Evolutionary conservation across 2,329 filamentous ascomycete species (phyloP).

Genomic region (Gnomoniopsis smithogilvyi): DNA sequence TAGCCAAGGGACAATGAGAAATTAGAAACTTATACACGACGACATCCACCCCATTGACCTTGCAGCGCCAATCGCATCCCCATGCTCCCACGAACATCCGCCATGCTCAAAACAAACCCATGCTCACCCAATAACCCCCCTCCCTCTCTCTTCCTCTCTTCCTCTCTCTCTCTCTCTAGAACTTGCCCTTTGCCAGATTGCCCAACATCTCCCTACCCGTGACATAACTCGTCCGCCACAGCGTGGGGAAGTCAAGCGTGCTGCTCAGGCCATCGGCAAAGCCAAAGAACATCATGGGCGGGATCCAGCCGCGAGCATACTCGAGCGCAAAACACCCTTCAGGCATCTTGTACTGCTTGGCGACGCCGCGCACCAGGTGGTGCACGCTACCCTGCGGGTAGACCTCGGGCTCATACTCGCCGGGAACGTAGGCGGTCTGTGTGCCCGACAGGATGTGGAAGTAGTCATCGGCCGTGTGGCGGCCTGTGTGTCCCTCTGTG

Average conservation of each 20-base stretch:
- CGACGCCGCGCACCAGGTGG: constrained; percentile 66
- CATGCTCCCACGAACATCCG: too few species aligned
- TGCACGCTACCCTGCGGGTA: constrained; percentile 69
- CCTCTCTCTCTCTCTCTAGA: constrained; percentile 41
- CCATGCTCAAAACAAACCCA: too few species aligned
- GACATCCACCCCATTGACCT: too few species aligned
- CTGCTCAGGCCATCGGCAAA: constrained; percentile 77
- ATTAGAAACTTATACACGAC: too few species aligned
- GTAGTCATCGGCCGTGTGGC: constrained; percentile 91
- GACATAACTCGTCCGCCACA: constrained; percentile 74
- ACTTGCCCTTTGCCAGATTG: constrained; percentile 69
- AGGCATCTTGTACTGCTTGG: constrained; percentile 83
- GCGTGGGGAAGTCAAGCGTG: constrained; percentile 80
- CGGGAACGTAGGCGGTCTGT: constrained; percentile 71
- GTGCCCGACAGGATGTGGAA: constrained; percentile 84
- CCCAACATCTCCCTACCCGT: constrained; percentile 74
- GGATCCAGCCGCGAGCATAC: constrained; percentile 86
- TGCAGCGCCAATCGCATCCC: too few species aligned
- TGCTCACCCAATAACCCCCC: not conserved
- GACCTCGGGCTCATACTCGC: constrained; percentile 63
- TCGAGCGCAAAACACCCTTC: constrained; percentile 73
- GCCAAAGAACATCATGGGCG: constrained; percentile 87
- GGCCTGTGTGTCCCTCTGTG: constrained; percentile 83
- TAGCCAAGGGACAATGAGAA: too few species aligned
- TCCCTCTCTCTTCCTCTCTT: not conserved